Evolutionary conservation across 257 asterid species (phyloP).

Genomic region (Solanum chiquidenum): DNA sequence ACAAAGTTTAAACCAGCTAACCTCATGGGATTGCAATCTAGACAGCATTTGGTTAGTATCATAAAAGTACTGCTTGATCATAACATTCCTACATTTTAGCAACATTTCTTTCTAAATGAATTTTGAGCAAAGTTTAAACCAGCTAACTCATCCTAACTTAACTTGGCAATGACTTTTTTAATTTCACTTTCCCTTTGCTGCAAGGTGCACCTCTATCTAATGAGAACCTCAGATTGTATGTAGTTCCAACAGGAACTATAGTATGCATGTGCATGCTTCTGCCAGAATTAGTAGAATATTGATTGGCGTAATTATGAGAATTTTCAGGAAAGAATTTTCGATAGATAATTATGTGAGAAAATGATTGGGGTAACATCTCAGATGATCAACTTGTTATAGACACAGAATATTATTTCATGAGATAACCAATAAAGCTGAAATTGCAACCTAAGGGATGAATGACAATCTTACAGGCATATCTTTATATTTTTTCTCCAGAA

Average conservation of each 20-base stretch:
- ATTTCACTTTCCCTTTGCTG: not conserved
- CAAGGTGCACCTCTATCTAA: not conserved
- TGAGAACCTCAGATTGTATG: not conserved
- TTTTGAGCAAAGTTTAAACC: not conserved
- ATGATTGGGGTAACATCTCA: not conserved
- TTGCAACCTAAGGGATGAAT: not conserved
- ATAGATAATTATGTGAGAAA: not conserved
- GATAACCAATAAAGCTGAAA: not conserved
- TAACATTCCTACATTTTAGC: not conserved
- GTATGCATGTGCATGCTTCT: not conserved
- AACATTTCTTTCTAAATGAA: not conserved
- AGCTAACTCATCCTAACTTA: not conserved
- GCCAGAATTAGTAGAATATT: not conserved
- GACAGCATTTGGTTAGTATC: not conserved
- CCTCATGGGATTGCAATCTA: not conserved
- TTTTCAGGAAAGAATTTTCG: not conserved
- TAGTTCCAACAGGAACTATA: not conserved
- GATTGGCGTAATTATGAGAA: not conserved
- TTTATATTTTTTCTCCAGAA: conserved; percentile 78
- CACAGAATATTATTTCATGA: not conserved
- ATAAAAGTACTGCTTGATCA: not conserved
- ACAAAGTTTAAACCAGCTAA: not conserved
- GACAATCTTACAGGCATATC: conserved; percentile 71
- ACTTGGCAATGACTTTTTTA: not conserved
- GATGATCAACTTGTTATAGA: not conserved